A percentile compares a stretch with the other conserved stretches of the same genome.
phyloP scores from a whole-genome alignment of 2,329 filamentous ascomycete genomes.

The Calonectria hawksworthii region DNA sequence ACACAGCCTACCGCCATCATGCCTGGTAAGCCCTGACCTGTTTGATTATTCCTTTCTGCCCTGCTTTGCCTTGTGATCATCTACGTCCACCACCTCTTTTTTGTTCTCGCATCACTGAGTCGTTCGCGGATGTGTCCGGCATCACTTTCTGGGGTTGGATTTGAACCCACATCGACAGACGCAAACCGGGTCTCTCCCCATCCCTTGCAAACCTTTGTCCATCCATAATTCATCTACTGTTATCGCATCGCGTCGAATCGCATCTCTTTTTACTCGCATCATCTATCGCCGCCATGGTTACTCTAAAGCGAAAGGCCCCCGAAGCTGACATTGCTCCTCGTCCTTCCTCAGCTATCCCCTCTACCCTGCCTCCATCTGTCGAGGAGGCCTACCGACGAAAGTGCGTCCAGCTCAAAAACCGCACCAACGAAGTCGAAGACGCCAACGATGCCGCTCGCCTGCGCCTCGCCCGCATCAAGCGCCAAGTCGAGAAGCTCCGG shows the following conservation, averaged over 20 bases:
- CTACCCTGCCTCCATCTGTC: slow-evolving; percentile 85
- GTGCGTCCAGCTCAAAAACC: slow-evolving; percentile 93
- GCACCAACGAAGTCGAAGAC: slow-evolving; percentile 91
- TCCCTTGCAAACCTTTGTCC: slow-evolving; percentile 7
- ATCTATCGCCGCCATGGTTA: slow-evolving; percentile 44
- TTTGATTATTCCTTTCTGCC: neutral
- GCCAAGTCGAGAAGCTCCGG: slow-evolving; percentile 91
- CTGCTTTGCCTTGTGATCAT: neutral
- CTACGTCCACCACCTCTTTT: neutral
- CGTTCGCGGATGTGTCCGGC: neutral
- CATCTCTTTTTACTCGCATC: slow-evolving; percentile 18
- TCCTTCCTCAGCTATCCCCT: slow-evolving; percentile 63
- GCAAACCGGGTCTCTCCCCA: slow-evolving; percentile 13
- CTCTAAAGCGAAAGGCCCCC: slow-evolving; percentile 52
- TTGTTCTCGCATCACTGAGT: neutral
- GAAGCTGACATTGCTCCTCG: slow-evolving; percentile 52
- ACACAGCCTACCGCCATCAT: slow-evolving; percentile 19
- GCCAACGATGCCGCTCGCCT: slow-evolving; percentile 88
- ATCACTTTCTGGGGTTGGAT: neutral
- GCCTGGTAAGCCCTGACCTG: slow-evolving; percentile 25
- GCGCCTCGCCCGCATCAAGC: slow-evolving; percentile 83
- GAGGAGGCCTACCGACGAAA: slow-evolving; percentile 97
- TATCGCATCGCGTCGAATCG: neutral
- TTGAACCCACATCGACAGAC: slow-evolving; percentile 18
- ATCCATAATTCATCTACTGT: slow-evolving; percentile 9